phyloP scores from a whole-genome alignment of 495 filamentous ascomycete species.

The Neurospora pannonica region DNA sequence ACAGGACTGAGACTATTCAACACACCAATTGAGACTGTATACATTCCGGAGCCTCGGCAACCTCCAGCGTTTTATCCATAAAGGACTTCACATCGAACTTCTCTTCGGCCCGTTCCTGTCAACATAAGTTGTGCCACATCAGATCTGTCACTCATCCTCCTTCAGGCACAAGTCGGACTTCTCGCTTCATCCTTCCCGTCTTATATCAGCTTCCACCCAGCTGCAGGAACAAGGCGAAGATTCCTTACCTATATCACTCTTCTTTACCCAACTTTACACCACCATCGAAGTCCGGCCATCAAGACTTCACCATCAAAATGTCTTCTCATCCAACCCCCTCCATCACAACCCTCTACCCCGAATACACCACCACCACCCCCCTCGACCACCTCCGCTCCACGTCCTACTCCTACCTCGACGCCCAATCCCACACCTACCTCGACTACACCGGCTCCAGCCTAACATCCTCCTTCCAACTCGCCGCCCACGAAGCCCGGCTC shows the following conservation, averaged over 20 bases:
- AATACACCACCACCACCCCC: constrained; percentile 16
- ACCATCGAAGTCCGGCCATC: background rate
- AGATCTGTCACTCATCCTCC: background rate
- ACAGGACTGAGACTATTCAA: background rate
- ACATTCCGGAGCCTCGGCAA: background rate
- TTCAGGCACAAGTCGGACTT: background rate
- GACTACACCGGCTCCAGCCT: constrained; percentile 29
- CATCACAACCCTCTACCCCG: constrained; percentile 14
- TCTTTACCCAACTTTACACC: background rate
- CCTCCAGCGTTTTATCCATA: background rate
- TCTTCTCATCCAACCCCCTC: background rate
- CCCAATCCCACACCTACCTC: constrained; percentile 24
- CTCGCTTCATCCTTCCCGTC: background rate
- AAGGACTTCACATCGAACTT: background rate
- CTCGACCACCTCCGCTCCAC: constrained; percentile 18
- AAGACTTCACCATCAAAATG: background rate
- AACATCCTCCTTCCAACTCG: constrained; percentile 15
- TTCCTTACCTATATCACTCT: background rate
- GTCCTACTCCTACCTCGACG: constrained; percentile 25
- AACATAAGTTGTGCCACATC: background rate
- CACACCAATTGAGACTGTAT: background rate
- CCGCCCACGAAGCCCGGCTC: constrained; percentile 17
- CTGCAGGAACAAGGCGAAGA: background rate
- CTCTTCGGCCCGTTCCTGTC: background rate
- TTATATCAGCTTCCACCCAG: background rate